Evolutionary conservation across 1,284 basidiomycete genomes (phyloP), one percentile per base, ranked within the genome.

Genomic region (Cryptococcus sp.): DNA sequence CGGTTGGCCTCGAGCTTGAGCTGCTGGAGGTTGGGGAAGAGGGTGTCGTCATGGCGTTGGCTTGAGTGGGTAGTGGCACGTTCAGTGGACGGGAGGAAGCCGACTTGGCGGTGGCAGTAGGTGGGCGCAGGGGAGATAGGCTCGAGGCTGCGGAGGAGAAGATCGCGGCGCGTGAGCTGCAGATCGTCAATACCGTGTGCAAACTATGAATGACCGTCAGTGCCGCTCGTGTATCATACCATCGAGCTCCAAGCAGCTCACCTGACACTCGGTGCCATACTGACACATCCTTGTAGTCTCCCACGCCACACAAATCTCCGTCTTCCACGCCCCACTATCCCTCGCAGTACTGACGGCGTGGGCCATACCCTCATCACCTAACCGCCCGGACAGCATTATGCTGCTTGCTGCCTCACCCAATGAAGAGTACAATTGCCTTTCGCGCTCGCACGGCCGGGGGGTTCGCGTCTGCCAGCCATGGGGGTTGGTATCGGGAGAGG

Each of bases 141-240:
- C 8, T 20, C 35, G 13, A 50, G 48, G 8, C 48, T 36, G 20
- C 48, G 48, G 13, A 40, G 18, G 15, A 21, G 7, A n/a, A 50
- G 37, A 13, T 36, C 12, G 24, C 49, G 43, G 9, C 46, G 59
- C 24, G 55, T 43, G 5, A 46, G 15, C 9, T 56, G 55, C 37
- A 66, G 61, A 15, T 66, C 65, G 15, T 62, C 46, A 11, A 45
- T 18, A 15, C 65, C 65, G 48, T 66, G 65, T 13, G 65, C 65
- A 50, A 56, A 66, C 63, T 66, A 35, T 36, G 16, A 21, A 36
- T 6, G 46, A n/a, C 21, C 35, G 13, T 46, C 16, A 21, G 35
- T 16, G 13, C 36, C 2, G 33, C 15, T 16, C 20, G 33, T 21
- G 38, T 13, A 23, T 20, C 9, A 21, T 37, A 11, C 9, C n/a